phyloP scores from a whole-genome alignment of 164 flowering plant genomes.

The Litsea cubeba region DNA sequence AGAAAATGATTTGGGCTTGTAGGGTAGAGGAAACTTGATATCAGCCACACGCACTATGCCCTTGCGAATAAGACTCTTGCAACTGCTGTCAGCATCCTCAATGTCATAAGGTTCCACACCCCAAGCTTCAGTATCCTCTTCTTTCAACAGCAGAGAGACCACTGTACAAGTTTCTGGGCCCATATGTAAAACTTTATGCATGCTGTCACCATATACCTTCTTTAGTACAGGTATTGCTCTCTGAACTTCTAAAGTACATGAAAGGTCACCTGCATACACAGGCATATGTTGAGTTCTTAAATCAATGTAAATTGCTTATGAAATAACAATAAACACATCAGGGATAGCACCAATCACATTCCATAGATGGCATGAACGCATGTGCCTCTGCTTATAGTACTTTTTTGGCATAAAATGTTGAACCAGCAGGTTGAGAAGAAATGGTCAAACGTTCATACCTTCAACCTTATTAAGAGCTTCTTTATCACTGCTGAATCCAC shows the following conservation, averaged over 20 bases:
- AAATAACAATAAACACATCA: background rate
- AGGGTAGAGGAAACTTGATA: constrained; percentile 87
- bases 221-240: constrained; percentile 69
- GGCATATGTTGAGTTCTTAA: constrained; percentile 1
- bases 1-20: constrained; percentile 72
- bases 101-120: constrained; percentile 91
- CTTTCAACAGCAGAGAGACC: constrained; percentile 65
- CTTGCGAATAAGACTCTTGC: constrained; percentile 70
- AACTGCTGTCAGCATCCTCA: constrained; percentile 67
- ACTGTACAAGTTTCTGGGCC: constrained; percentile 93
- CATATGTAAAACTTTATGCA: constrained; percentile 84
- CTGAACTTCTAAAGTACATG: constrained; percentile 68
- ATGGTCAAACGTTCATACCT: constrained; percentile 34
- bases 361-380: too few relatives aligned
- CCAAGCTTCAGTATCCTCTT: constrained; percentile 88
- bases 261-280: constrained; percentile 47
- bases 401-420: too few relatives aligned
- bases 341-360: background rate
- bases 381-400: too few relatives aligned
- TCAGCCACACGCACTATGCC: constrained; percentile 91
- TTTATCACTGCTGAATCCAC: constrained; percentile 37
- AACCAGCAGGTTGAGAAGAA: too few relatives aligned
- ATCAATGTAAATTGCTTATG: background rate
- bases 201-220: constrained; percentile 76
- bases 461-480: constrained; percentile 43